These are phyloP conservation scores for Chloris gayana DNA, from an alignment of 176 grass and related monocot genomes.

Conservation along the genomic window DNA sequence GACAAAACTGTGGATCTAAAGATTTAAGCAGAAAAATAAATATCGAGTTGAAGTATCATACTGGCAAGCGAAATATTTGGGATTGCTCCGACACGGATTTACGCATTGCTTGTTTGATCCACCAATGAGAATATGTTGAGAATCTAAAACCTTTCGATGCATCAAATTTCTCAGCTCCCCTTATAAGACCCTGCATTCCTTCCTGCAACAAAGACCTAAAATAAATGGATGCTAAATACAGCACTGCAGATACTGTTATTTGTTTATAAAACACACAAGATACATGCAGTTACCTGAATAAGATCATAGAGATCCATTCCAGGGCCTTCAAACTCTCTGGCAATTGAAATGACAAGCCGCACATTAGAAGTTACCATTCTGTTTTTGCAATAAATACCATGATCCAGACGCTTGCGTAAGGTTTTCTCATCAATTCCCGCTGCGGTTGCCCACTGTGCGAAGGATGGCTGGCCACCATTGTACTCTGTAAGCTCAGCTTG, in stretches of 20 bases:
- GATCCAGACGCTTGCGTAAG: slow-evolving; percentile 51
- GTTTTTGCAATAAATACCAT: slow-evolving; percentile 77
- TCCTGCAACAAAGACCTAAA: slow-evolving; percentile 50
- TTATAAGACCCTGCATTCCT: slow-evolving; percentile 80
- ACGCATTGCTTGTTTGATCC: slow-evolving; percentile 92
- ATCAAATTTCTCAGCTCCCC: slow-evolving; percentile 88
- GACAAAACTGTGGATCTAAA: background rate
- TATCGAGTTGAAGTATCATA: slow-evolving; percentile 29
- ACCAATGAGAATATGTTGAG: slow-evolving; percentile 96
- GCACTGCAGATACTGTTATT: background rate
- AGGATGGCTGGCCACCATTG: slow-evolving; percentile 57
- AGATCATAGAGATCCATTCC: slow-evolving; percentile 73
- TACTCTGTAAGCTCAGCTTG: slow-evolving; percentile 47
- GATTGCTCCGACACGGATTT: slow-evolving; percentile 75
- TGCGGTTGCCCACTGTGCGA: slow-evolving; percentile 82
- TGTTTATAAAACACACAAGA: background rate
- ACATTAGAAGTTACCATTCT: slow-evolving; percentile 89
- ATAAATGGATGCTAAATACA: slow-evolving; percentile 14
- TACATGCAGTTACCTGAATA: slow-evolving; percentile 68
- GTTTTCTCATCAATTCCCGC: slow-evolving; percentile 58
- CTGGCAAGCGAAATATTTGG: slow-evolving; percentile 79
- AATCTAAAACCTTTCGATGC: slow-evolving; percentile 91
- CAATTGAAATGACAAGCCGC: slow-evolving; percentile 89
- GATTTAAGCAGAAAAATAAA: background rate
- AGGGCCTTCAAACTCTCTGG: slow-evolving; percentile 65